Percentiles rank a stretch among this genome's conserved stretches.
phyloP scores from a whole-genome alignment of 352 stramenopile genomes.

The Globisporangium recalcitrans region DNA sequence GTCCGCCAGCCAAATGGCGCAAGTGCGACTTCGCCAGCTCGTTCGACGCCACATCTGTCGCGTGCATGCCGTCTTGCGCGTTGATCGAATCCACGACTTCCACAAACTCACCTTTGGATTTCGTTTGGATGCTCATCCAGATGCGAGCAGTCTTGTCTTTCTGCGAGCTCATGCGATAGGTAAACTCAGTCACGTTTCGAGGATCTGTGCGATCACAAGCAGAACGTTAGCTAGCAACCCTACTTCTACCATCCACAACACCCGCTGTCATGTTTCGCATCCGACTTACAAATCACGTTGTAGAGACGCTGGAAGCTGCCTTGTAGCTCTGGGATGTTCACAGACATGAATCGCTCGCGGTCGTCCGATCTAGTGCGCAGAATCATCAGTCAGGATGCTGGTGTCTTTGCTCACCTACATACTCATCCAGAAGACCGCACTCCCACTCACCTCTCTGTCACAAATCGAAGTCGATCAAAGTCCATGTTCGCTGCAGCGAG shows the following conservation, averaged over 20 bases:
- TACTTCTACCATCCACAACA: too few species aligned
- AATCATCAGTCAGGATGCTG: slow-evolving; percentile 1
- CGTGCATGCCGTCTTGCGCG: slow-evolving; percentile 76
- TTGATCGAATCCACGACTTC: slow-evolving; percentile 71
- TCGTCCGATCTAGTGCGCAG: slow-evolving; percentile 76
- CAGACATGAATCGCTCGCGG: slow-evolving; percentile 92
- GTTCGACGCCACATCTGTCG: slow-evolving; percentile 92
- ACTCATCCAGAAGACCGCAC: too few species aligned
- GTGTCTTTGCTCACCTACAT: neutral
- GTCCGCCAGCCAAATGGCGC: slow-evolving; percentile 93
- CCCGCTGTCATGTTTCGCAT: too few species aligned
- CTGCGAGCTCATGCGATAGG: slow-evolving; percentile 90
- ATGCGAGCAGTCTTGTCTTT: slow-evolving; percentile 84
- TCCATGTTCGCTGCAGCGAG: slow-evolving; percentile 99
- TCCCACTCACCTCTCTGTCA: slow-evolving; percentile 57
- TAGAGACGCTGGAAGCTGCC: slow-evolving; percentile 88
- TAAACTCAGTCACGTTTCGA: slow-evolving; percentile 95
- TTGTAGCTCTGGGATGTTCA: slow-evolving; percentile 94
- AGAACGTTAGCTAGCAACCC: too few species aligned
- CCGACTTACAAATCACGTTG: slow-evolving; percentile 67
- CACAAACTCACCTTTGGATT: slow-evolving; percentile 56
- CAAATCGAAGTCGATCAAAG: slow-evolving; percentile 97
- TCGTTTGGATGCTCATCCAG: slow-evolving; percentile 94
- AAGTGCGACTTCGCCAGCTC: slow-evolving; percentile 96
- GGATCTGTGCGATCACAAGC: slow-evolving; percentile 32